Evolutionary conservation across 1,284 basidiomycete species (phyloP).

Genomic region (Dichomitus squalens): DNA sequence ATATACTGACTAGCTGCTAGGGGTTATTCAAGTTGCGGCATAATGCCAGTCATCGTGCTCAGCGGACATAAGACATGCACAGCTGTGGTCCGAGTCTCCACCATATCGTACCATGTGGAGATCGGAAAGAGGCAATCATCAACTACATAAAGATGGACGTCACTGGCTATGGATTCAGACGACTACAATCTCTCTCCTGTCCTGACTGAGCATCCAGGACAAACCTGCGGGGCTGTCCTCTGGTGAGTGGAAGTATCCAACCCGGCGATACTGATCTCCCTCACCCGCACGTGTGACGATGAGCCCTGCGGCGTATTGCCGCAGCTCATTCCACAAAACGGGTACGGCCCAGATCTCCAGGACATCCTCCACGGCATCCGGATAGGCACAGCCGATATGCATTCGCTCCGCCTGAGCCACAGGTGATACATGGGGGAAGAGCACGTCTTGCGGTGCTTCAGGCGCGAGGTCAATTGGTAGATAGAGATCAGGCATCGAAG

Average conservation of each 20-base stretch:
- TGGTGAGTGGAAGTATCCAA: not conserved
- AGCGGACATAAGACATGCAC: too few relatives aligned
- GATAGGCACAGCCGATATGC: conserved; percentile 13
- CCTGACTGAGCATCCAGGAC: conserved; percentile 4
- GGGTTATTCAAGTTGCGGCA: too few relatives aligned
- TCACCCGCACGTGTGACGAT: conserved; percentile 2
- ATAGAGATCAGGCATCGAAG: conserved; percentile 12
- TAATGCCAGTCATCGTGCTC: too few relatives aligned
- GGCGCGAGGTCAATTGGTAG: not conserved
- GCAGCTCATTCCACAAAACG: conserved; percentile 5
- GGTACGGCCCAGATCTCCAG: conserved; percentile 14
- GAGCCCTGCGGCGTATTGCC: conserved; percentile 11
- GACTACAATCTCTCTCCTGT: conserved; percentile 8
- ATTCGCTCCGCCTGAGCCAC: not conserved
- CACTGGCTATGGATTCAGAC: not conserved
- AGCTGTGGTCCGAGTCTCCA: too few relatives aligned
- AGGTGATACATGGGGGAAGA: not conserved
- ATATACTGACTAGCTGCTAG: too few relatives aligned
- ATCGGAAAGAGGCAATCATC: too few relatives aligned
- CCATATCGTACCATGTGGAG: too few relatives aligned
- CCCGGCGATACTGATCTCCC: not conserved
- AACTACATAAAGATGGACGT: too few relatives aligned
- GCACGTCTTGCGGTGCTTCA: not conserved
- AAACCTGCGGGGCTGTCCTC: conserved; percentile 5
- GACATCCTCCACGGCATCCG: conserved; percentile 7